phyloP scores from a whole-genome alignment of 805 yeast genomes.

The Candida alai region DNA sequence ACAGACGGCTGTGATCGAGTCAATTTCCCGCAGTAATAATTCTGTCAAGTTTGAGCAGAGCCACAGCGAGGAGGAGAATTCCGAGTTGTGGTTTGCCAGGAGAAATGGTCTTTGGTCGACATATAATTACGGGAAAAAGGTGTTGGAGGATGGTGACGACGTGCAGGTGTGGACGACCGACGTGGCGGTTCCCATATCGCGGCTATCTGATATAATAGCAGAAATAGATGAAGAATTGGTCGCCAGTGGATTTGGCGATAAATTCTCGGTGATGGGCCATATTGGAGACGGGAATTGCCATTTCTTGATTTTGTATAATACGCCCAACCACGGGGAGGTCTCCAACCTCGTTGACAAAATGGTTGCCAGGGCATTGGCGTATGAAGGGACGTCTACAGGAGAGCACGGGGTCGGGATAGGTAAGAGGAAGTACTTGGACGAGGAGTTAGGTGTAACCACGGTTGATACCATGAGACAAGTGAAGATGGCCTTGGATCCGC shows the following conservation, averaged over 20 bases:
- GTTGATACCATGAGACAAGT: constrained; percentile 68
- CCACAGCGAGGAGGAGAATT: constrained; percentile 51
- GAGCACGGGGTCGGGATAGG: constrained; percentile 85
- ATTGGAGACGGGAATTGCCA: constrained; percentile 86
- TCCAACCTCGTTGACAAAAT: constrained; percentile 32
- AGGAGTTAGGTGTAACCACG: constrained; percentile 64
- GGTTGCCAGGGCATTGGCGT: constrained; percentile 22
- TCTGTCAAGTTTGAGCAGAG: constrained; percentile 60
- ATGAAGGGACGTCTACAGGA: constrained; percentile 80
- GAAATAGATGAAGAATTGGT: constrained; percentile 59
- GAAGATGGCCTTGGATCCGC: constrained; percentile 68
- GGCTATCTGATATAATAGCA: constrained; percentile 57
- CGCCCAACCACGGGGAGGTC: constrained; percentile 42
- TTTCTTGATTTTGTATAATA: constrained; percentile 58
- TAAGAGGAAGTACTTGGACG: constrained; percentile 55
- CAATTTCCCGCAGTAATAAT: constrained; percentile 23
- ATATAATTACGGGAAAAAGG: constrained; percentile 35
- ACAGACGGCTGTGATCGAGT: constrained; percentile 39
- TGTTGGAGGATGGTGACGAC: constrained; percentile 24
- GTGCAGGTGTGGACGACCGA: constrained; percentile 72
- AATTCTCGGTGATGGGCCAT: constrained; percentile 75
- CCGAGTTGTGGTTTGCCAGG: constrained; percentile 73
- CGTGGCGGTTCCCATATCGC: constrained; percentile 77
- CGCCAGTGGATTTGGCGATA: constrained; percentile 47
- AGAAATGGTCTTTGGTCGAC: constrained; percentile 51